Conservation (phyloP, 768 basidiomycete genomes). For the Mycena alexandri region DNA sequence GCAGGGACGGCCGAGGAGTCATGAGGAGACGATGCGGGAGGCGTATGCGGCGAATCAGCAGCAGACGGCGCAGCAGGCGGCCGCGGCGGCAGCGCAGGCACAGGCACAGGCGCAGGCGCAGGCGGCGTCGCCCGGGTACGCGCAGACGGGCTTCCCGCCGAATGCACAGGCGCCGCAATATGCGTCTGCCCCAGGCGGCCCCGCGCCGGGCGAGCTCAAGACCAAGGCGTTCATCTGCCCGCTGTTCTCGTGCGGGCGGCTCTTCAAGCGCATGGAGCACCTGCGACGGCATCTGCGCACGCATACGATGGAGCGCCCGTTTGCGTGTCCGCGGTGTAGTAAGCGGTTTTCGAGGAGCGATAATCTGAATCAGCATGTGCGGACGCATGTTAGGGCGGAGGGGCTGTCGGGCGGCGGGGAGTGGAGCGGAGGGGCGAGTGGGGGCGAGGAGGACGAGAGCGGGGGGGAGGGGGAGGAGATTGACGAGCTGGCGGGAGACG, state of each 20-base stretch:
- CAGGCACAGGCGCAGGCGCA: constrained; percentile 43
- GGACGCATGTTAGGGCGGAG: constrained; percentile 75
- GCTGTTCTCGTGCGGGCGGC: constrained; percentile 82
- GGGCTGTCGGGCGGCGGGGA: constrained; percentile 44
- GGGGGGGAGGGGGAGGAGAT: constrained; percentile 41
- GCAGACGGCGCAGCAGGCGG: constrained; percentile 40
- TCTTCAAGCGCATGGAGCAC: constrained; percentile 95
- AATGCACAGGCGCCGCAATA: constrained; percentile 11
- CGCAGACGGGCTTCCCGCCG: constrained; percentile 15
- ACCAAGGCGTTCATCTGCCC: constrained; percentile 85
- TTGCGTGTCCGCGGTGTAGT: constrained; percentile 76
- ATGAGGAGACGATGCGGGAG: constrained; percentile 49
- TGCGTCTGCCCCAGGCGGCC: constrained; percentile 36
- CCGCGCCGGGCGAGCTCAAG: constrained; percentile 48
- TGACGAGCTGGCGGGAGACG: constrained; percentile 45
- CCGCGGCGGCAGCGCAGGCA: constrained; percentile 40
- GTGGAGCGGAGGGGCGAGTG: constrained; percentile 42
- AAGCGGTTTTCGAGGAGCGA: constrained; percentile 92
- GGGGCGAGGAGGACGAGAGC: constrained; percentile 46
- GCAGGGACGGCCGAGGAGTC: constrained; percentile 44
- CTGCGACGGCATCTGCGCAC: constrained; percentile 89
- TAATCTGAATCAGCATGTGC: constrained; percentile 88
- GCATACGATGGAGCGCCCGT: constrained; percentile 92
- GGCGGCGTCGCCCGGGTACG: constrained; percentile 19
- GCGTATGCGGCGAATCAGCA: constrained; percentile 46